Conservation (phyloP, 768 basidiomycete genomes). For the Xanthoconium stramineum region DNA sequence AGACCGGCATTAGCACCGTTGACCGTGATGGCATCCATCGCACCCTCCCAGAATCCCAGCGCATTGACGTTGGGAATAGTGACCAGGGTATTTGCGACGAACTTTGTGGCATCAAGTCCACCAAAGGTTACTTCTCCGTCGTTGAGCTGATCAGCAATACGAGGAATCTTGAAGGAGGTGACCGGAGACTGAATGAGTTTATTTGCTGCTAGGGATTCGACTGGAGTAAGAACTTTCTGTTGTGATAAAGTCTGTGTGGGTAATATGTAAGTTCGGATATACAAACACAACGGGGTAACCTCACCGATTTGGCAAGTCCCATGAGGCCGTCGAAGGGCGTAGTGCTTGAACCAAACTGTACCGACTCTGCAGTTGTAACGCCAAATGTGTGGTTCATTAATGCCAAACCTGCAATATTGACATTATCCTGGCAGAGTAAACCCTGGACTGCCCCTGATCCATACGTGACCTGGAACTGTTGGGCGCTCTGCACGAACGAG, state of each 20-base stretch:
- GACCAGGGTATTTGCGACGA: slow-evolving; percentile 54
- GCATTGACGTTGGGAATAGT: slow-evolving; percentile 61
- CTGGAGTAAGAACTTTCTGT: slow-evolving; percentile 61
- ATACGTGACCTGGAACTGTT: slow-evolving; percentile 60
- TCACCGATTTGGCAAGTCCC: slow-evolving; percentile 71
- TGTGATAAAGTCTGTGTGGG: slow-evolving; percentile 53
- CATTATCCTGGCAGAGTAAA: slow-evolving; percentile 56
- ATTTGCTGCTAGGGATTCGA: slow-evolving; percentile 61
- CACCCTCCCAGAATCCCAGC: slow-evolving; percentile 79
- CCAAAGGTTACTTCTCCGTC: slow-evolving; percentile 86
- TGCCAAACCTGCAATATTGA: slow-evolving; percentile 59
- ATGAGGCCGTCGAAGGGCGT: slow-evolving; percentile 71
- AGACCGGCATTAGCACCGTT: slow-evolving; percentile 53
- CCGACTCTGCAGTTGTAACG: slow-evolving; percentile 54
- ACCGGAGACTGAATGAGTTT: slow-evolving; percentile 62
- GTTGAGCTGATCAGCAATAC: slow-evolving; percentile 57
- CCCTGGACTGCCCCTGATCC: slow-evolving; percentile 71
- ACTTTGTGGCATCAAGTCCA: slow-evolving; percentile 67
- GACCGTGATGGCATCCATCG: slow-evolving; percentile 55
- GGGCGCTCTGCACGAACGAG: slow-evolving; percentile 52
- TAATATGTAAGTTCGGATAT: neutral
- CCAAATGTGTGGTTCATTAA: slow-evolving; percentile 66
- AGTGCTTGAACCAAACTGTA: slow-evolving; percentile 51
- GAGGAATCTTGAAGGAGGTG: slow-evolving; percentile 77
- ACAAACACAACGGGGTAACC: slow-evolving; percentile 23